These are phyloP conservation scores for Neonectria punicea DNA, from an alignment of 2,329 filamentous ascomycete genomes.

Conservation along the genomic window DNA sequence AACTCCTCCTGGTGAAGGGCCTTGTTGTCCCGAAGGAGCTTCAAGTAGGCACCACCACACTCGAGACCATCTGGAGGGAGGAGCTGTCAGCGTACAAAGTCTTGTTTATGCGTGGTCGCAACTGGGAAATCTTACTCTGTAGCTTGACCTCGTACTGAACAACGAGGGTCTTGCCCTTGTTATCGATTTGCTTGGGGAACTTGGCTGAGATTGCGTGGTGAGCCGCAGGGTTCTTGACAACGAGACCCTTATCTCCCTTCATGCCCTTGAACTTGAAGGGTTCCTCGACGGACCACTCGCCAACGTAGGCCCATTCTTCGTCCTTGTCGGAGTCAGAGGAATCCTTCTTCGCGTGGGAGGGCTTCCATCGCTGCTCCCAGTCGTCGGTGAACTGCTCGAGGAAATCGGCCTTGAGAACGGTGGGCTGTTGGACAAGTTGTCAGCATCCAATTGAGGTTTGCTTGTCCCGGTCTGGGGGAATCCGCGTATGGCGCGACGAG, in stretches of 20 bases:
- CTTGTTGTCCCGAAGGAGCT: slow-evolving; percentile 98
- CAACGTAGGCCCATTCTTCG: slow-evolving; percentile 97
- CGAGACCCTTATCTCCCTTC: slow-evolving; percentile 93
- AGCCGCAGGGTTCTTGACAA: slow-evolving; percentile 96
- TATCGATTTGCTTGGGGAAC: slow-evolving; percentile 95
- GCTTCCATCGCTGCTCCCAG: slow-evolving; percentile 94
- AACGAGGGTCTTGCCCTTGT: slow-evolving; percentile 96
- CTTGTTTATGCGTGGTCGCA: not conserved
- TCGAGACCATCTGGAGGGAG: slow-evolving; percentile 80
- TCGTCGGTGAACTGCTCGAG: slow-evolving; percentile 98
- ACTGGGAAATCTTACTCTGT: slow-evolving; percentile 74
- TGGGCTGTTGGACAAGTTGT: slow-evolving; percentile 71
- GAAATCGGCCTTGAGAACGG: slow-evolving; percentile 90
- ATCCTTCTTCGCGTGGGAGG: slow-evolving; percentile 97
- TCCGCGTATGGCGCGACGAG: not conserved
- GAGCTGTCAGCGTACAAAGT: slow-evolving; percentile 45
- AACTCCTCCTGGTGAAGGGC: slow-evolving; percentile 97
- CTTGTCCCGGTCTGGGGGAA: not conserved
- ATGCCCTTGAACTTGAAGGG: slow-evolving; percentile 90
- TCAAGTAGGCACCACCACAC: slow-evolving; percentile 98
- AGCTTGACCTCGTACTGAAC: slow-evolving; percentile 99
- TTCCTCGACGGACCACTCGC: slow-evolving; percentile 97
- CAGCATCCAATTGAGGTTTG: slow-evolving; percentile 38
- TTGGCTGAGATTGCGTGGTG: slow-evolving; percentile 99
- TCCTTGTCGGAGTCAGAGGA: slow-evolving; percentile 77